Evolutionary conservation across 169 alveolate genomes (phyloP), one percentile per base, ranked within the genome.

Genomic region (Theileria annulata): DNA sequence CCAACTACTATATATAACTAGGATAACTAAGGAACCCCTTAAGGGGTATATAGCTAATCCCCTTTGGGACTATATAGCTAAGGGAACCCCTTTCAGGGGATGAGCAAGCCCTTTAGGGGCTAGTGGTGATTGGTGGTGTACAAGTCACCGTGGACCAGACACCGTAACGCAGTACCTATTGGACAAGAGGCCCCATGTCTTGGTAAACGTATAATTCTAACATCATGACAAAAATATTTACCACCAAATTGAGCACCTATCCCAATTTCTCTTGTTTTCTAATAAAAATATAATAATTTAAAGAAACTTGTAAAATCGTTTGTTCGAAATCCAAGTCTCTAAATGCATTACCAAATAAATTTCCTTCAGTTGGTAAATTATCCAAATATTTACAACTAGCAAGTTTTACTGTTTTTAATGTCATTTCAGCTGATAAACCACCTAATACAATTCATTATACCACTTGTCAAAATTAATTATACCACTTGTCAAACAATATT

Each of bases 191-290:
- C 97, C 5, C 96, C 96, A 77, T 94, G 97, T 31, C 97, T 67
- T 35, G 97, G 97, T 62, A 94, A 86, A 23, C 97, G 74, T 56
- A 94, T 84, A 28, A 94, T 95, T 30, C 97, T 86, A 33, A 94
- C 97, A 69, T 94, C 97, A 60, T 94, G 97, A 63, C 94, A 84
- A 85, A 92, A 94, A 90, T 94, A 93, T 85, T 92, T 94, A 35
- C 97, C 97, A 2, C 97, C 97, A 68, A 94, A 94, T 77, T 94
- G 97, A 35, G 97, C 97, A 30, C 97, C 97, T 31, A 94, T 92
- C 37, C 97, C 97, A 35, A 94, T 78, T 27, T 80, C 84, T 67
- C 92, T 88, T 9, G 92, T 78, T 67, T 49, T 85, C n/a, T 89
- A 42, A 27, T 80, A 70, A 23, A 12, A 12, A 35, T 31, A 27